Base-by-base conservation (phyloP, 129 eudicot genomes). In the Solidago caesia region DNA sequence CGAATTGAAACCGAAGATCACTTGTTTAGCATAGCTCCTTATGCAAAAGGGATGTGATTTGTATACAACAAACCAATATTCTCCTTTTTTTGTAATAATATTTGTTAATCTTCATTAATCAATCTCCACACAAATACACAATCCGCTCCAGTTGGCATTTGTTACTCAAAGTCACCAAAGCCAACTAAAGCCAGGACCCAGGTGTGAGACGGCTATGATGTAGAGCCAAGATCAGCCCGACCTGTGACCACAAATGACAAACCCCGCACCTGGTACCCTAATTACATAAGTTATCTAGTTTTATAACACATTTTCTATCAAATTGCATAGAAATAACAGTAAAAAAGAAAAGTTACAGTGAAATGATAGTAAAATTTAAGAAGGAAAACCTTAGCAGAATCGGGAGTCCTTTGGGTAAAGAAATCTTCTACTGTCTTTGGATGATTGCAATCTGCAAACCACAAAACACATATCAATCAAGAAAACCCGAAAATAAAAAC, bases 341-440 rank as follows among this genome's bases (percentile, higher is more conserved):
- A 45, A 5, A 44, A 7, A 64, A 45, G 15, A 73, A 15, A 11
- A 53, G 60, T n/a, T 1, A 2, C 2, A 2, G 15, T 4, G 8
- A 74, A 81, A 82, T 57, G 11, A 72, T 48, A 46, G 26, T 53
- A 70, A 41, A 46, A 9, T 45, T n/a, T 45, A 47, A 70, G 46
- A 66, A 67, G 68, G 45, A 14, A 70, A 72, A 89, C 96, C 95
- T 89, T 92, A 5, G 88, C 68, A 56, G 82, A 84, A 57, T 71
- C 45, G 25, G 93, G 70, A 45, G 45, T 73, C 44, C 55, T 77
- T 16, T 79, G 74, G 64, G 74, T 86, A 55, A 79, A 77, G 77
- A 89, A 90, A 76, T 94, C 98, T 56, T 90, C 98, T 72, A 83
- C 86, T 3, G 91, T 85, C 84, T 88, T 94, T 0, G 98, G 98